A percentile compares a stretch with the other conserved stretches of the same genome.
Evolutionary conservation across 306 rosid genomes (phyloP).

Genomic region (Trichosanthes truncata): DNA sequence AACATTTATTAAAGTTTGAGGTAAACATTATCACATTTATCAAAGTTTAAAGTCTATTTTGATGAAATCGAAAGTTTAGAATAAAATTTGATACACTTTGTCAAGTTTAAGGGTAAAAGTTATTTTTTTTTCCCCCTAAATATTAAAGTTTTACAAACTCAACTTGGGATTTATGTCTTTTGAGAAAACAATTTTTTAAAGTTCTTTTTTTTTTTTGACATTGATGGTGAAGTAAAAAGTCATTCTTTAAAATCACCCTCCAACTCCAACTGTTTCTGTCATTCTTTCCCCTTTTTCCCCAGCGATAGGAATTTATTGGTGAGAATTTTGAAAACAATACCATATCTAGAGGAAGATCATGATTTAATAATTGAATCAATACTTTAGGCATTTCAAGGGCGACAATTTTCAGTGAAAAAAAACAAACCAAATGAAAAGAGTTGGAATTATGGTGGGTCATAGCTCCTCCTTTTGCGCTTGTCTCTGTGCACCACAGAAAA

Average conservation of each 20-base stretch:
- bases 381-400: conserved; percentile 19
- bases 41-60: too few species aligned
- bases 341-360: conserved; percentile 12
- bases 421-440: not conserved
- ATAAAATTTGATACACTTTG: too few species aligned
- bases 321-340: conserved; percentile 2
- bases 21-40: too few species aligned
- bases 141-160: not conserved
- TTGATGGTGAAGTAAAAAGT: not conserved
- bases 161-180: not conserved
- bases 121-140: too few species aligned
- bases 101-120: not conserved
- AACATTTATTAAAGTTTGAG: too few species aligned
- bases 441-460: conserved; percentile 30
- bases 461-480: conserved; percentile 1
- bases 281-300: not conserved
- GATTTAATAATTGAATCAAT: conserved; percentile 21
- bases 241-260: not conserved
- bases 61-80: too few species aligned
- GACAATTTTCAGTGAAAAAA: not conserved
- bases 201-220: not conserved
- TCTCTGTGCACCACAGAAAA: conserved; percentile 4
- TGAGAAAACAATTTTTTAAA: not conserved
- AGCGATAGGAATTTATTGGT: not conserved
- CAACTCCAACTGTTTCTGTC: not conserved